These are phyloP conservation scores for Salinomyces thailandicus DNA, from an alignment of 2,329 filamentous ascomycete species.

Conservation along the genomic window DNA sequence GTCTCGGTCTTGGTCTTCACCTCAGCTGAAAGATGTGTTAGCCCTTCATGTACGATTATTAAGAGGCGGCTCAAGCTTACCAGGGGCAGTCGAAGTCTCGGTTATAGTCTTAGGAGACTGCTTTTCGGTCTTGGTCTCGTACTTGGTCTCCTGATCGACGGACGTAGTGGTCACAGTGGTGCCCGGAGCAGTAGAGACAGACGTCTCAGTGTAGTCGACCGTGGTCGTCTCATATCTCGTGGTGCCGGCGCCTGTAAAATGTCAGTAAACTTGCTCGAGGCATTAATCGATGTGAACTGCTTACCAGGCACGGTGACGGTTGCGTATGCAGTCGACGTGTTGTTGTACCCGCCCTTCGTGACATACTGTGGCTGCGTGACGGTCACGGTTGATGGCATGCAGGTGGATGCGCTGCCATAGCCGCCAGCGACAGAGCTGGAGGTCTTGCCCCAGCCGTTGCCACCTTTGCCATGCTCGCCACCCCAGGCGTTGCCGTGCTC, in stretches of 20 bases:
- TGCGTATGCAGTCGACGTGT: too few species aligned
- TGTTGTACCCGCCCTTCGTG: too few species aligned
- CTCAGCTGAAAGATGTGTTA: background rate
- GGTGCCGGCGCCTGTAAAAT: background rate
- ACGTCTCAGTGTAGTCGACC: background rate
- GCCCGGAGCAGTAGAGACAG: background rate
- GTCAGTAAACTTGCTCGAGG: too few species aligned
- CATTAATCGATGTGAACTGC: too few species aligned
- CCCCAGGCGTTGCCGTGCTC: background rate
- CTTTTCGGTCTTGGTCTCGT: background rate
- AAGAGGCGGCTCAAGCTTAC: background rate
- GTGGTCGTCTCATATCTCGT: background rate
- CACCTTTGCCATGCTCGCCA: background rate
- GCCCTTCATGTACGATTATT: too few species aligned
- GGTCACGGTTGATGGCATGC: background rate
- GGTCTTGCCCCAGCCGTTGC: background rate
- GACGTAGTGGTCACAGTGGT: background rate
- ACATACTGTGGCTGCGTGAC: too few species aligned
- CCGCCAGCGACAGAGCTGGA: background rate
- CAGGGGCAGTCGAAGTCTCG: background rate
- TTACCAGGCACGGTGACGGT: background rate
- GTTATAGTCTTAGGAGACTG: background rate
- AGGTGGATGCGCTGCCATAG: too few species aligned
- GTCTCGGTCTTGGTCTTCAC: background rate
- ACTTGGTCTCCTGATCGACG: background rate